Evolutionary conservation across 2,329 filamentous ascomycete genomes (phyloP).

Genomic region (Phyllosticta capitalensis): DNA sequence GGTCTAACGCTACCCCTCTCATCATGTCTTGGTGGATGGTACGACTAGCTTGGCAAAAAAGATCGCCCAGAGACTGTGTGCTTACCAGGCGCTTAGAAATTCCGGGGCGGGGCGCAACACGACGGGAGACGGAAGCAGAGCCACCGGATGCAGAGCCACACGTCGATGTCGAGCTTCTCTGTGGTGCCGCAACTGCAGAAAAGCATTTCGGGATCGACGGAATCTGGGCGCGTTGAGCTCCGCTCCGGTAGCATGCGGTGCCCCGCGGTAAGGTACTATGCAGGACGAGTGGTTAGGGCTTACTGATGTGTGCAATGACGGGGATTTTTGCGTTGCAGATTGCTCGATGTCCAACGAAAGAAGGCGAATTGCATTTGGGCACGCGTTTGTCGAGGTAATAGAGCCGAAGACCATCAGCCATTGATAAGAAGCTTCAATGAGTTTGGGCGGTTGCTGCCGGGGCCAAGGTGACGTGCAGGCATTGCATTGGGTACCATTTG

Average conservation of each 20-base stretch:
- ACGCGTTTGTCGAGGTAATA: neutral
- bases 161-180: neutral
- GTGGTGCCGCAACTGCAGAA: neutral
- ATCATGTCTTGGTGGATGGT: neutral
- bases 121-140: neutral
- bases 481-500: neutral
- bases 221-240: neutral
- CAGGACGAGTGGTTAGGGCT: neutral
- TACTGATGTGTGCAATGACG: neutral
- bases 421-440: neutral
- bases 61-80: neutral
- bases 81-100: neutral
- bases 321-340: neutral
- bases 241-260: neutral
- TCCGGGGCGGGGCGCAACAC: neutral
- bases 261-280: neutral
- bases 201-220: neutral
- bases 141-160: neutral
- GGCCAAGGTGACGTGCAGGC: neutral
- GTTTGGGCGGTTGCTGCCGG: neutral
- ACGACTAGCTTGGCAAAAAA: neutral
- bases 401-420: neutral
- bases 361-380: neutral
- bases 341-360: neutral
- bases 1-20: neutral